Evolutionary conservation across 208 protist species (phyloP), one percentile per base, ranked within the genome.

Genomic region (Trypanosoma boissoni): DNA sequence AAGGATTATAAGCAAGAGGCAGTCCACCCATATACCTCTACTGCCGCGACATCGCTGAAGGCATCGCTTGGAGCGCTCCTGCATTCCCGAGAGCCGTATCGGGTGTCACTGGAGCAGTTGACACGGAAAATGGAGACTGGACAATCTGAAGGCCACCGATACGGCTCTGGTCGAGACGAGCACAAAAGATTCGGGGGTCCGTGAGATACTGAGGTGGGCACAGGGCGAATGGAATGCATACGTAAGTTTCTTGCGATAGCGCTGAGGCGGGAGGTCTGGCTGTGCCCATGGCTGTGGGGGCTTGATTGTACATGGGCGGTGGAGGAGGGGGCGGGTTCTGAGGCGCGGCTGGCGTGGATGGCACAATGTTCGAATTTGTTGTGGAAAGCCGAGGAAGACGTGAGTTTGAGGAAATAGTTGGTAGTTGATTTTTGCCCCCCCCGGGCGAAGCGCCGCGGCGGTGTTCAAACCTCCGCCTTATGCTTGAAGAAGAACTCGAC

Each of bases 151-250:
- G 56, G 44, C 69, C 74, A 12, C 74, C 76, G 7, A 87, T 63
- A 23, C 77, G 64, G 1, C 43, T 66, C 14, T 73, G 72, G 50
- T 84, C 77, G 3, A 83, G 34, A 26, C 55, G 69, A 28, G 75
- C 80, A 55, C 71, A 89, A 41, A 83, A 84, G 0, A 78, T 72
- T 14, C 78, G 75, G 6, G 82, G 78, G 51, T 89, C 82, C 43
- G 61, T 69, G 32, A 83, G 26, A 65, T 78, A 89, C 20, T 70
- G 63, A 12, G 56, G 24, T 1, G 82, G 82, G 36, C 76, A 89
- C 18, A 89, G 58, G 24, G 51, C 52, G 1, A 83, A 20, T 8
- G 82, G 82, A 70, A 89, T 89, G 55, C 82, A 89, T 7, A 74
- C 72, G 58, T 78, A 89, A 9, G 66, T 49, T 1, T 75, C 64